A percentile compares a stretch with the other conserved stretches of the same genome.
Conservation (phyloP, 805 yeast species). For the Kodamaea restingae region DNA sequence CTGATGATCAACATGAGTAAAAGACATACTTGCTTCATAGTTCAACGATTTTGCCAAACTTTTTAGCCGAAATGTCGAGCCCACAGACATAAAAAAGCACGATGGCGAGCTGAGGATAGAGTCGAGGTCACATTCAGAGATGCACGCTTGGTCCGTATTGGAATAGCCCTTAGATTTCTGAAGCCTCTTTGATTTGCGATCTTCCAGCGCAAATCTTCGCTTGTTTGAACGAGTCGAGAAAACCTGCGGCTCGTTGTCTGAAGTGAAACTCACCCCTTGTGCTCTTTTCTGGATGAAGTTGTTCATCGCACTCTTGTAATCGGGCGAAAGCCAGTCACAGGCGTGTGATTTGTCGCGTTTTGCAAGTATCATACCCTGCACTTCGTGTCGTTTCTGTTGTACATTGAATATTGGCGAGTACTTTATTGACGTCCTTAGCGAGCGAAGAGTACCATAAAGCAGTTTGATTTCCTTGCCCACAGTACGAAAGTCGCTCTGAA, state of each 20-base stretch:
- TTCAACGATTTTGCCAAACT: constrained; percentile 2
- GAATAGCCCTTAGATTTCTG: neutral
- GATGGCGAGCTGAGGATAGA: constrained; percentile 18
- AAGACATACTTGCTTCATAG: constrained; percentile 14
- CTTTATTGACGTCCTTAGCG: neutral
- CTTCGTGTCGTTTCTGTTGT: constrained; percentile 2
- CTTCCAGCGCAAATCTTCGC: neutral
- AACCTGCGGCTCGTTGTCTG: neutral
- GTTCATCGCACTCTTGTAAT: constrained; percentile 8
- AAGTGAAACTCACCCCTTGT: neutral
- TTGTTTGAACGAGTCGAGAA: neutral
- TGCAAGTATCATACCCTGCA: constrained; percentile 1
- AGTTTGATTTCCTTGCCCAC: constrained; percentile 4
- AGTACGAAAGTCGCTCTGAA: neutral
- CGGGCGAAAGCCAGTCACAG: constrained; percentile 4
- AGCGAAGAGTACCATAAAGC: neutral
- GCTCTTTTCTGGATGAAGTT: constrained; percentile 4
- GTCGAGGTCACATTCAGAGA: constrained; percentile 11
- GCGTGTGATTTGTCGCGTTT: constrained; percentile 5
- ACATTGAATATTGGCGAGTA: constrained; percentile 6
- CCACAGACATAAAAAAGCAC: constrained; percentile 21
- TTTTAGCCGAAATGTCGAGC: constrained; percentile 17
- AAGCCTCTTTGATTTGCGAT: neutral
- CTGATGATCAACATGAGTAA: constrained; percentile 20
- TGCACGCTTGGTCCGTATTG: too few species aligned